Evolutionary conservation across 2,329 filamentous ascomycete species (phyloP), one percentile per base, ranked within the genome.

Genomic region (Lizonia empirigonia): DNA sequence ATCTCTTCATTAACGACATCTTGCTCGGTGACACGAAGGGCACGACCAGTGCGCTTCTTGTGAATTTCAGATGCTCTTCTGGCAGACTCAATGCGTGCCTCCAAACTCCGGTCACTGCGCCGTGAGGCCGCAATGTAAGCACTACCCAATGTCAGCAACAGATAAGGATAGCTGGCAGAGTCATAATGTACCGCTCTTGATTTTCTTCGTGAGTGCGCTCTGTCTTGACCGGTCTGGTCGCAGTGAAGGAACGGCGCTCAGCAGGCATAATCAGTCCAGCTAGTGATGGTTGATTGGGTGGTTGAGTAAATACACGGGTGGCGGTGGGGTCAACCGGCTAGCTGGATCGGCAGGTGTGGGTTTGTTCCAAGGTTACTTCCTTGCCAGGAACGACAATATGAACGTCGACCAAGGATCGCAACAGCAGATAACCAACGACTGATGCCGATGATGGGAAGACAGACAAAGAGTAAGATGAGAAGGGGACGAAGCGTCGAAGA

Each of bases 41-140:
- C 85, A 62, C 91, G 89, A 30, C 92, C 93, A 0, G 92, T 96
- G 15, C 91, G 85, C 70, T 87, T 84, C 77, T 91, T 91, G 80
- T 96, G 92, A 29, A 96, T 90, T 65, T 91, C 86, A n/a, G 92
- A 96, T 5, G 92, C 92, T 74, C 90, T 85, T 42, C 85, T 83
- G 12, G 93, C 92, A 2, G 92, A 97, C 70, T 96, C 89, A 15
- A 96, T 83, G 20, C 92, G 85, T 12, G 91, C 91, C 72, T 97
- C 91, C 13, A 96, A 77, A 67, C 88, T 93, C 45, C 92, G 85
- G 67, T 97, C 93, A 63, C 89, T 89, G 58, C 93, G 82, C 59
- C 92, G 81, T 5, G 93, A 97, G 3, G 92, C 92, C 10, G 92
- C 92, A 62, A 97, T 94, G 70, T 95, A 97, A 18, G 92, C 92